phyloP scores from a whole-genome alignment of 1,284 basidiomycete species.

The Macrocystidia cucumis region DNA sequence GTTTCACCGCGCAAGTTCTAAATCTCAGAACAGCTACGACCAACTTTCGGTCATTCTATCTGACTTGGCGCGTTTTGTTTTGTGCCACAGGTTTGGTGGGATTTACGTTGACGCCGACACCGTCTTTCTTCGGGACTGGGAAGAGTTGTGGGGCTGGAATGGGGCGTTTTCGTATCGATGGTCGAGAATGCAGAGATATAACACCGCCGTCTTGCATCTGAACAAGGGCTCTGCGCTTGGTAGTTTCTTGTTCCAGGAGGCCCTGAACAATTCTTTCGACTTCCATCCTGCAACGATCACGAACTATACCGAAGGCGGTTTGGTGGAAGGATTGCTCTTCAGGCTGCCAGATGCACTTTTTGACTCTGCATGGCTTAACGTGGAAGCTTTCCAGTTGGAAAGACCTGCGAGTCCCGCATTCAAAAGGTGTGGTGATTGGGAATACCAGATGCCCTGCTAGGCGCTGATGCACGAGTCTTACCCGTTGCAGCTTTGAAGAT shows the following conservation, averaged over 20 bases:
- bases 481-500: conserved; percentile 50
- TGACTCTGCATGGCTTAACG: conserved; percentile 83
- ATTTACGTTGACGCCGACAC: conserved; percentile 87
- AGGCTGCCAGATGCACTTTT: conserved; percentile 81
- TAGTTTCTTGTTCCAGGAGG: conserved; percentile 78
- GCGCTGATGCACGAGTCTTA: conserved; percentile 2
- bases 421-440: no score
- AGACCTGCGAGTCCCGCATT: conserved; percentile 83
- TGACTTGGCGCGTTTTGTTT: conserved; percentile 82
- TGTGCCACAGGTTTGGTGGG: conserved; percentile 82
- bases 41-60: conserved; percentile 77
- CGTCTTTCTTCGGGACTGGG: conserved; percentile 85
- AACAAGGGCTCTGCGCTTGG: conserved; percentile 79
- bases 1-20: conserved; percentile 9
- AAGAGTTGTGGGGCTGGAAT: conserved; percentile 84
- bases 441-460: conserved; percentile 4
- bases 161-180: conserved; percentile 86
- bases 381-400: conserved; percentile 76
- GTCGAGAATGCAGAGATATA: conserved; percentile 76
- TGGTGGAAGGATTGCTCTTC: conserved; percentile 64
- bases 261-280: conserved; percentile 78
- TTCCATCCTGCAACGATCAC: conserved; percentile 86
- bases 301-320: conserved; percentile 72
- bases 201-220: conserved; percentile 81
- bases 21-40: conserved; percentile 52